These are phyloP conservation scores for Dactylonectria macrodidyma DNA, from an alignment of 2,329 filamentous ascomycete genomes.

Conservation along the genomic window DNA sequence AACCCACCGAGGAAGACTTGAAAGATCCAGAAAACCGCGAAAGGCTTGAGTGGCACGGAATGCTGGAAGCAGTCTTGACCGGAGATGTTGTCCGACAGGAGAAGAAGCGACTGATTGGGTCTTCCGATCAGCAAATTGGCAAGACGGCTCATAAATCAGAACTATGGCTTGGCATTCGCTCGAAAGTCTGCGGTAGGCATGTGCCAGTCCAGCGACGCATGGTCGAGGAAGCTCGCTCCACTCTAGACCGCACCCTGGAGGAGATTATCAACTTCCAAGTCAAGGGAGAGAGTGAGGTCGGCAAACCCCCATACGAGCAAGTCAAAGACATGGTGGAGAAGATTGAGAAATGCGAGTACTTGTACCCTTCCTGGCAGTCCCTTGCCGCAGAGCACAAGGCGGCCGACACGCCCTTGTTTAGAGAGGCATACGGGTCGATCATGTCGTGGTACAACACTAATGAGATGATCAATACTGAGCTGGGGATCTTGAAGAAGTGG, in stretches of 20 bases:
- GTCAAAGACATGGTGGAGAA: constrained; percentile 91
- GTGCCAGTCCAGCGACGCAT: constrained; percentile 88
- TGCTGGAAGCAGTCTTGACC: constrained; percentile 95
- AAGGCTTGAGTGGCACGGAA: constrained; percentile 96
- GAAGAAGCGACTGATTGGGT: constrained; percentile 93
- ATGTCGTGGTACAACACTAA: constrained; percentile 98
- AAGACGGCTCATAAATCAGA: constrained; percentile 81
- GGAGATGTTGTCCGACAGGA: constrained; percentile 98
- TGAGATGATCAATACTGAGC: constrained; percentile 93
- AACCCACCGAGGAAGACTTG: constrained; percentile 91
- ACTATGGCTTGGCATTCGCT: constrained; percentile 90
- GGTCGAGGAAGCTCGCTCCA: constrained; percentile 85
- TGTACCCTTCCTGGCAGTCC: constrained; percentile 86
- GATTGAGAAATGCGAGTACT: constrained; percentile 88
- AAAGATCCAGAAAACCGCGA: constrained; percentile 91
- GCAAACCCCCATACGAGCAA: constrained; percentile 89
- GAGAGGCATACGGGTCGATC: constrained; percentile 88
- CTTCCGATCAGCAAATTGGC: constrained; percentile 70
- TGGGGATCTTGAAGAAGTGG: constrained; percentile 93
- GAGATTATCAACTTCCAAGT: constrained; percentile 95
- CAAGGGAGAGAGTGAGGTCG: constrained; percentile 91
- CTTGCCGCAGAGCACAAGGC: constrained; percentile 83
- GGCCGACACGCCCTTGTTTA: constrained; percentile 82
- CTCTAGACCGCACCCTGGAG: constrained; percentile 83
- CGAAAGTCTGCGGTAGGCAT: constrained; percentile 87